phyloP scores from a whole-genome alignment of 1,284 basidiomycete species.

The Ganoderma boninense region DNA sequence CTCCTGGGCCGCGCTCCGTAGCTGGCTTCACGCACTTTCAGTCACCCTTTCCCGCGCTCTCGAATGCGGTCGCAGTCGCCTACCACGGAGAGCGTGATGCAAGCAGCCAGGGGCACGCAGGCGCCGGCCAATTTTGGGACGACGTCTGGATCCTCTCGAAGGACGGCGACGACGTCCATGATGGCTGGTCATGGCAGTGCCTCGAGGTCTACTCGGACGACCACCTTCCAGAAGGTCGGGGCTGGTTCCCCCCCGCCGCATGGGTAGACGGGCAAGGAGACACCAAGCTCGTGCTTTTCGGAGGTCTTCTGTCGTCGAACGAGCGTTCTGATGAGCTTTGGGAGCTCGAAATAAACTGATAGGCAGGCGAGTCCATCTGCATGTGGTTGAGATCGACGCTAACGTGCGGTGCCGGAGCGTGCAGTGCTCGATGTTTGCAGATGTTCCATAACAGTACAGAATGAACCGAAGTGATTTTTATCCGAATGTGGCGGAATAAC shows the following conservation, averaged over 20 bases:
- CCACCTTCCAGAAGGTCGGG: constrained; percentile 34
- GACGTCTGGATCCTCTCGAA: constrained; percentile 43
- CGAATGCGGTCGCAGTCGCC: constrained; percentile 37
- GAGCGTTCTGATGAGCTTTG: constrained; percentile 37
- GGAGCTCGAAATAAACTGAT: constrained; percentile 35
- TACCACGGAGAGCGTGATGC: constrained; percentile 45
- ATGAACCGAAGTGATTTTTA: neutral
- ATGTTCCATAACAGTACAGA: neutral
- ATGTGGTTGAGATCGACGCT: neutral
- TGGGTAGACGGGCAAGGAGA: constrained; percentile 31
- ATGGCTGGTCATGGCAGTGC: constrained; percentile 35
- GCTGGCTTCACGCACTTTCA: constrained; percentile 37
- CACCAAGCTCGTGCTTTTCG: constrained; percentile 33
- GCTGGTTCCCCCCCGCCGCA: constrained; percentile 35
- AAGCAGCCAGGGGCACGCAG: constrained; percentile 42
- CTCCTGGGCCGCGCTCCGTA: constrained; percentile 40
- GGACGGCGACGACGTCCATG: constrained; percentile 16
- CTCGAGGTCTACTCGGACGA: constrained; percentile 24
- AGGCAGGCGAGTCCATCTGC: constrained; percentile 6
- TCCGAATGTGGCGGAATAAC: neutral
- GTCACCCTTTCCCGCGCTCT: constrained; percentile 21
- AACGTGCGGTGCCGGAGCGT: neutral
- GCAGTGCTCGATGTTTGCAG: neutral
- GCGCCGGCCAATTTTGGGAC: constrained; percentile 45
- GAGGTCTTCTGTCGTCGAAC: constrained; percentile 36